A percentile compares a stretch with the other conserved stretches of the same genome.
Evolutionary conservation across 768 basidiomycete species (phyloP).

Genomic region (Phanerochaete sordida): DNA sequence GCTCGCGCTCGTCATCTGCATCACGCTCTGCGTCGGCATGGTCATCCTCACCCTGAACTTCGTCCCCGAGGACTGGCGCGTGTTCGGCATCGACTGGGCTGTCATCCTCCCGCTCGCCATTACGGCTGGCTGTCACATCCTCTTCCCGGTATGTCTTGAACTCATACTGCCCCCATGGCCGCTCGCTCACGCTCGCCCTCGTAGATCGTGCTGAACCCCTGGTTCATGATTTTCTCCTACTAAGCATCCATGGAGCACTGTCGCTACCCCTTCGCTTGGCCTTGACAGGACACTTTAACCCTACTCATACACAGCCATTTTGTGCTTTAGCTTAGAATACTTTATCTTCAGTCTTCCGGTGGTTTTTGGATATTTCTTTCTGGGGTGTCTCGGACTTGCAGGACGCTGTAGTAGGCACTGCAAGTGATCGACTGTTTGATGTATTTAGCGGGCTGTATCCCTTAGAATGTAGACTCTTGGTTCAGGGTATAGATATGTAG

Average conservation of each 20-base stretch:
- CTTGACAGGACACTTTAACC: neutral
- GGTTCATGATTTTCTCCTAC: constrained; percentile 82
- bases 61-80: constrained; percentile 62
- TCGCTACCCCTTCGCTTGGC: neutral
- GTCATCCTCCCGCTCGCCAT: constrained; percentile 74
- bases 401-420: no score
- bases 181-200: neutral
- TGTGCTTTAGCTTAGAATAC: no score
- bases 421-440: no score
- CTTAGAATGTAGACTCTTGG: no score
- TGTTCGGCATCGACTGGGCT: constrained; percentile 64
- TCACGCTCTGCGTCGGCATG: constrained; percentile 49
- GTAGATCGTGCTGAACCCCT: constrained; percentile 81
- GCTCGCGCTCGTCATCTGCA: constrained; percentile 54
- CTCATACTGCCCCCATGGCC: no score
- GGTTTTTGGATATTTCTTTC: no score
- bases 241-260: constrained; percentile 21
- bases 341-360: no score
- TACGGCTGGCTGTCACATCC: constrained; percentile 60
- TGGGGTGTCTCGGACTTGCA: no score
- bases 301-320: no score
- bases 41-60: constrained; percentile 50
- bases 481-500: no score
- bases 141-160: constrained; percentile 67
- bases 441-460: no score